Conservation (phyloP, 768 basidiomycete genomes). For the Suillus discolor region DNA sequence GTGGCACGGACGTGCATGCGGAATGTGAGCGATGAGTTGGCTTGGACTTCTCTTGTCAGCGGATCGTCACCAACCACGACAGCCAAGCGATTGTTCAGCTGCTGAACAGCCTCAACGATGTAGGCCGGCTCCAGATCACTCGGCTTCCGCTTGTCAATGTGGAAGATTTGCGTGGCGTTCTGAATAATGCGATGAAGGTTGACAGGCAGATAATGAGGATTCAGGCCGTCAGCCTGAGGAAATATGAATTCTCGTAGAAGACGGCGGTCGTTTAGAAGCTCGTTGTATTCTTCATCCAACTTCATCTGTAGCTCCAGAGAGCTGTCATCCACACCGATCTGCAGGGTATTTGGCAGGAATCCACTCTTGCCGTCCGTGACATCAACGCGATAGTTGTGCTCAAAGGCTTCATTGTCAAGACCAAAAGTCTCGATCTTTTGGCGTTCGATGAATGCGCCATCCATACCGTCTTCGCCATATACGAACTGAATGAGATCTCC, state of each 20-base stretch:
- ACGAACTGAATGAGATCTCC: slow-evolving; percentile 96
- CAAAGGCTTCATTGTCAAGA: slow-evolving; percentile 80
- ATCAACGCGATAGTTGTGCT: slow-evolving; percentile 93
- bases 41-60: slow-evolving; percentile 76
- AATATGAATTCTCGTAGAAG: slow-evolving; percentile 84
- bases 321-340: slow-evolving; percentile 85
- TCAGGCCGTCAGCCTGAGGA: slow-evolving; percentile 67
- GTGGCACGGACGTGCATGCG: slow-evolving; percentile 91
- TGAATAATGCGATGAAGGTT: slow-evolving; percentile 95
- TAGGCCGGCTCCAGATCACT: slow-evolving; percentile 89
- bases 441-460: slow-evolving; percentile 95
- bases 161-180: slow-evolving; percentile 95
- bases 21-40: slow-evolving; percentile 90
- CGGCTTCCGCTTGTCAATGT: slow-evolving; percentile 91
- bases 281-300: slow-evolving; percentile 77
- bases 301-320: slow-evolving; percentile 81
- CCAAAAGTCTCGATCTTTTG: slow-evolving; percentile 92
- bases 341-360: slow-evolving; percentile 78
- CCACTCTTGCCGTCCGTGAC: slow-evolving; percentile 82
- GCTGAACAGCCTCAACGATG: slow-evolving; percentile 78
- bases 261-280: slow-evolving; percentile 72
- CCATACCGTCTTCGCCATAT: slow-evolving; percentile 99
- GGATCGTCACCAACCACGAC: slow-evolving; percentile 87
- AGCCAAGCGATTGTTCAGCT: slow-evolving; percentile 74
- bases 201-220: slow-evolving; percentile 89